Percentiles rank a stretch among this genome's conserved stretches.
phyloP scores from a whole-genome alignment of 495 filamentous ascomycete species.

The Cercophora sp. region DNA sequence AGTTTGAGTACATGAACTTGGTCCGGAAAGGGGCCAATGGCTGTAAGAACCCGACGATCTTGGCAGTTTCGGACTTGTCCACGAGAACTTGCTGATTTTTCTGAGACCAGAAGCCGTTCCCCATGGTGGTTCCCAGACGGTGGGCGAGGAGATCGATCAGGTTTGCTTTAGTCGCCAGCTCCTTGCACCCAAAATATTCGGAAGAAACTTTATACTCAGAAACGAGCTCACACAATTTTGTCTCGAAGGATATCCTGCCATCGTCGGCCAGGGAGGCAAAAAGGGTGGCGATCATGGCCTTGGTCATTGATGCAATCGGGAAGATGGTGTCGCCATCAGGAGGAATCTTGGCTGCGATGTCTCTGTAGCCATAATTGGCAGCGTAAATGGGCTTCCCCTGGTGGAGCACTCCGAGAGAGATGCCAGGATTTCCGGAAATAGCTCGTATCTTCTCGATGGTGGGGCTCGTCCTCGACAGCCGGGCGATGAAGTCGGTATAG shows the following conservation, averaged over 20 bases:
- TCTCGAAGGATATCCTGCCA: not conserved
- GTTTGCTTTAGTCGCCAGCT: not conserved
- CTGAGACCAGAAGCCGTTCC: not conserved
- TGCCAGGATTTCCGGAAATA: not conserved
- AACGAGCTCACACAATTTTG: not conserved
- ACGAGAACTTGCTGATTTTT: not conserved
- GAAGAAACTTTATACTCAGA: not conserved
- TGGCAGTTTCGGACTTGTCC: not conserved
- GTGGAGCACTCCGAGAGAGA: not conserved
- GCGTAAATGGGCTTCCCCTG: not conserved
- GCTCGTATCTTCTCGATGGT: not conserved
- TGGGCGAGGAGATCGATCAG: not conserved
- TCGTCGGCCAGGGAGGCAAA: not conserved
- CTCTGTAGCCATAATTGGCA: not conserved
- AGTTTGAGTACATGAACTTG: not conserved
- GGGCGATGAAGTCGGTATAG: not conserved
- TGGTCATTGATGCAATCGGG: not conserved
- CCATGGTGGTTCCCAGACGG: not conserved
- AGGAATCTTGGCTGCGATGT: not conserved
- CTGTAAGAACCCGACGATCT: not conserved
- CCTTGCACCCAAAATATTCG: not conserved
- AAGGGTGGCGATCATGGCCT: not conserved
- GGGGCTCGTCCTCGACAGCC: not conserved
- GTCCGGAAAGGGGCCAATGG: not conserved
- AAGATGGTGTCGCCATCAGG: not conserved